phyloP scores from a whole-genome alignment of 805 yeast species.

The Yarrowia phangngaensis region DNA sequence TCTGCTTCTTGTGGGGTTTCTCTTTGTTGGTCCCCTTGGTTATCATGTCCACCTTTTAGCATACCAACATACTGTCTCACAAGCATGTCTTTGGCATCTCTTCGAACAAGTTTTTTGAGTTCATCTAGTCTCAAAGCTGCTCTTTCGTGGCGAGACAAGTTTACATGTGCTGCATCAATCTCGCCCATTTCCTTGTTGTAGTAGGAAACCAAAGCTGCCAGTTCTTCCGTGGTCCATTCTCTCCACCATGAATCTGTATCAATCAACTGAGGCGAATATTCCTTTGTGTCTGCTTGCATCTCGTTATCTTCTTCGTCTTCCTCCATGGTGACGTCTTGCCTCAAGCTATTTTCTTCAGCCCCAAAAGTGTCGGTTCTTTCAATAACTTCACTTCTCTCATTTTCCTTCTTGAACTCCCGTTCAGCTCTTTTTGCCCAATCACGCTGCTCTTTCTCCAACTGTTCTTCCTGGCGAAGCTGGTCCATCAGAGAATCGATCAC shows the following conservation, averaged over 20 bases:
- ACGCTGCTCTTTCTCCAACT: neutral
- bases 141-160: neutral
- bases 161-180: neutral
- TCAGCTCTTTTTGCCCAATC: too few species aligned
- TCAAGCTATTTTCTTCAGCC: constrained; percentile 1
- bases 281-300: too few species aligned
- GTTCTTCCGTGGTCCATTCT: constrained; percentile 2
- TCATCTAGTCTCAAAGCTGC: neutral
- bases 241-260: too few species aligned
- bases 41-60: too few species aligned
- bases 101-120: neutral
- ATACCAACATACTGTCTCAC: neutral
- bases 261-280: too few species aligned
- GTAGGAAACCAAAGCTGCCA: neutral
- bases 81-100: constrained; percentile 2
- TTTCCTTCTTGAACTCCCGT: neutral
- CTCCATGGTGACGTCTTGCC: constrained; percentile 6
- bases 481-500: neutral
- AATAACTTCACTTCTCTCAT: constrained; percentile 2
- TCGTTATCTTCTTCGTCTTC: too few species aligned
- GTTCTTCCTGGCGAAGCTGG: neutral
- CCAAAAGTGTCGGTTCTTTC: neutral
- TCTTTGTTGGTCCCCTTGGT: too few species aligned
- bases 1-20: neutral
- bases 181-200: neutral